Conservation (phyloP, 495 filamentous ascomycete genomes). For the Penicillium coprophilum region DNA sequence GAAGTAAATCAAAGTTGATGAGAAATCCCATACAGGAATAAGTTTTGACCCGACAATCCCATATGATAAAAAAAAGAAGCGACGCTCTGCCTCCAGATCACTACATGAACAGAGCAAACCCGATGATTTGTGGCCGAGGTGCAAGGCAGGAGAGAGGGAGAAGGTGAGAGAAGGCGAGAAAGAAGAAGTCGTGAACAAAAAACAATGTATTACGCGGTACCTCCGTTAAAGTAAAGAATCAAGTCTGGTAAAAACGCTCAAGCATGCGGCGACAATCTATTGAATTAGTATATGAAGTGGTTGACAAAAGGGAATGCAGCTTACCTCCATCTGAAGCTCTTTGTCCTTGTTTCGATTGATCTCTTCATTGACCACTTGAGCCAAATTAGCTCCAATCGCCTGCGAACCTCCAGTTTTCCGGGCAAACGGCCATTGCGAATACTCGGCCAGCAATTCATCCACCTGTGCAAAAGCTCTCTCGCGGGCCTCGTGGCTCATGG, state of each 20-base stretch:
- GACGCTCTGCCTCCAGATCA: slow-evolving; percentile 34
- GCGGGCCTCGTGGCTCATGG: slow-evolving; percentile 87
- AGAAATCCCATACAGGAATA: slow-evolving; percentile 34
- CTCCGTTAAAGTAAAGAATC: slow-evolving; percentile 79
- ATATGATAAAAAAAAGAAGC: slow-evolving; percentile 16
- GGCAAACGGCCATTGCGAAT: slow-evolving; percentile 94
- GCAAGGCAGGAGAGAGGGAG: slow-evolving; percentile 10
- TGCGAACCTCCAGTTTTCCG: slow-evolving; percentile 69
- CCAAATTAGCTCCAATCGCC: slow-evolving; percentile 89
- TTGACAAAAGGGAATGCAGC: slow-evolving; percentile 18
- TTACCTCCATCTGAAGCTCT: slow-evolving; percentile 91
- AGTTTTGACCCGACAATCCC: slow-evolving; percentile 28
- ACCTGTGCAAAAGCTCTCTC: slow-evolving; percentile 96
- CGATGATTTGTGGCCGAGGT: slow-evolving; percentile 15
- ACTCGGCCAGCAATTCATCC: slow-evolving; percentile 92
- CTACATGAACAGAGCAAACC: slow-evolving; percentile 38
- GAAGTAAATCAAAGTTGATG: slow-evolving; percentile 12
- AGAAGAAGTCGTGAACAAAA: slow-evolving; percentile 15
- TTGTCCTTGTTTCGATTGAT: slow-evolving; percentile 81
- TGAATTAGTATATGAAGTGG: slow-evolving; percentile 23
- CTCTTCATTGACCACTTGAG: slow-evolving; percentile 85
- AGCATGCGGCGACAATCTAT: slow-evolving; percentile 85
- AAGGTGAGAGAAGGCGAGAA: not conserved
- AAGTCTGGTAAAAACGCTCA: slow-evolving; percentile 94
- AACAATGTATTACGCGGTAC: slow-evolving; percentile 30